Evolutionary conservation across 768 basidiomycete genomes (phyloP).

Genomic region (Calocera cornea): DNA sequence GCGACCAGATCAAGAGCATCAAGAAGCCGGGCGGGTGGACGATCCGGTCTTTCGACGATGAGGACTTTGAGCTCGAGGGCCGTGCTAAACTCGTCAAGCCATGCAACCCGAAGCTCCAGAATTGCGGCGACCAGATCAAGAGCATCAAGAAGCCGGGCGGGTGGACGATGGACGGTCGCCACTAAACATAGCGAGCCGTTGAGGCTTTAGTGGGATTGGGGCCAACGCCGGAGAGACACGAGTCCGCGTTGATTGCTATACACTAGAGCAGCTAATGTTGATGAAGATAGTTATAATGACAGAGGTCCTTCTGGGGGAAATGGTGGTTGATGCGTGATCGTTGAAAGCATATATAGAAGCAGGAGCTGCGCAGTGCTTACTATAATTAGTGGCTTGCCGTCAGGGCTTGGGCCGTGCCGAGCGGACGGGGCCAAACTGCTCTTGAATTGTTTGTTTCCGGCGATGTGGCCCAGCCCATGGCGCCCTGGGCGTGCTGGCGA

Average conservation of each 20-base stretch:
- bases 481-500: neutral
- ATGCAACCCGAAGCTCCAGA: neutral
- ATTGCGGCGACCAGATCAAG: neutral
- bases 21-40: no score
- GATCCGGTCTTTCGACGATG: neutral
- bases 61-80: neutral
- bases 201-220: no score
- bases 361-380: neutral
- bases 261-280: no score
- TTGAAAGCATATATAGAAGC: no score
- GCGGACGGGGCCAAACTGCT: neutral
- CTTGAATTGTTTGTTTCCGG: neutral
- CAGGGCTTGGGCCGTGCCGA: neutral
- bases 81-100: neutral
- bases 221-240: no score
- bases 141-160: neutral
- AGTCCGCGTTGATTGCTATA: no score
- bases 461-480: neutral
- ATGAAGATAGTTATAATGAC: no score
- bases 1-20: no score
- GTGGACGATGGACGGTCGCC: neutral
- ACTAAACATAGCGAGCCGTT: no score
- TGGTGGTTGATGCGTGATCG: no score
- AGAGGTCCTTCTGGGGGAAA: no score
- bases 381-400: neutral